phyloP scores from a whole-genome alignment of 2,329 filamentous ascomycete genomes.

The Monosporascus sp. region DNA sequence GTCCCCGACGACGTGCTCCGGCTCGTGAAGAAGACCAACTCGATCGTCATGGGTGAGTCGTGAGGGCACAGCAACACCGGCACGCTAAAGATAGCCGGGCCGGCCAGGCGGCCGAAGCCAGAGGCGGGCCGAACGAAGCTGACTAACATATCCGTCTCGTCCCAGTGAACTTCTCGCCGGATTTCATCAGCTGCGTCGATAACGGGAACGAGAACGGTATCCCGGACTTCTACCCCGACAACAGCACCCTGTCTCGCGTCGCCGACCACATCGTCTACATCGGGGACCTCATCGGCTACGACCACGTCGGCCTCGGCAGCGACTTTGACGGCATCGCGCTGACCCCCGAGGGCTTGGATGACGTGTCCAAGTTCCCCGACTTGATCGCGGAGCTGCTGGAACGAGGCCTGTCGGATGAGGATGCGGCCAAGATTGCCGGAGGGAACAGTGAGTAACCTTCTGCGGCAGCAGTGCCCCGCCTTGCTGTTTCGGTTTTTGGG shows the following conservation, averaged over 20 bases:
- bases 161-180: slow-evolving; percentile 72
- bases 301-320: slow-evolving; percentile 81
- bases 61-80: background rate
- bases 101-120: too few species aligned
- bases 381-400: slow-evolving; percentile 70
- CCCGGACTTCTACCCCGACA: slow-evolving; percentile 60
- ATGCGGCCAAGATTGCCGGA: slow-evolving; percentile 71
- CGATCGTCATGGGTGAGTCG: slow-evolving; percentile 66
- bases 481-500: background rate
- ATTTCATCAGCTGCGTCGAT: slow-evolving; percentile 72
- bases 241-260: slow-evolving; percentile 72
- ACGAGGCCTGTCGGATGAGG: slow-evolving; percentile 66
- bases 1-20: slow-evolving; percentile 79
- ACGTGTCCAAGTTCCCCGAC: slow-evolving; percentile 78
- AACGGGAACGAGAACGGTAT: slow-evolving; percentile 56
- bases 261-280: slow-evolving; percentile 79
- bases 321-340: slow-evolving; percentile 77
- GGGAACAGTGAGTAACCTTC: slow-evolving; percentile 46
- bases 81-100: background rate
- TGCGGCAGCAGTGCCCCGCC: background rate
- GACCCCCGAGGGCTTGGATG: slow-evolving; percentile 71
- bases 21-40: slow-evolving; percentile 66
- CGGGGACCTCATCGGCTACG: slow-evolving; percentile 75
- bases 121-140: background rate
- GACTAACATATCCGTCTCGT: slow-evolving; percentile 1